Evolutionary conservation across 768 basidiomycete species (phyloP), one percentile per base, ranked within the genome.

Genomic region (Kwoniella shandongensis): DNA sequence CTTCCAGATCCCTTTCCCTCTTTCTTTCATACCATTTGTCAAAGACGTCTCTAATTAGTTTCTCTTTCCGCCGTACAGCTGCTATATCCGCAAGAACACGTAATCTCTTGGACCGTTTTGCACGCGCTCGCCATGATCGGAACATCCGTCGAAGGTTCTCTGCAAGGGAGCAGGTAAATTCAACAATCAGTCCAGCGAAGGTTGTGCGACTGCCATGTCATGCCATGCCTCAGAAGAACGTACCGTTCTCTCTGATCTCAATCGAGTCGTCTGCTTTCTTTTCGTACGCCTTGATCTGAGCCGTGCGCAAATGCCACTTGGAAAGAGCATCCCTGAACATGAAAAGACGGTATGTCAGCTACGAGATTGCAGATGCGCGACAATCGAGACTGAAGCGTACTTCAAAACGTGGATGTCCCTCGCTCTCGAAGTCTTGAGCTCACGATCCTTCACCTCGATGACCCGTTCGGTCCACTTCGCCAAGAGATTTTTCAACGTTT

Each of bases 381-480:
- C 47, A 20, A 26, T 11, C 22, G 8, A 35, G 25, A 8, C 6
- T 32, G 29, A 25, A 22, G 42, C 58, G 42, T 20, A 65, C 61
- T 54, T 38, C 1, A 58, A 39, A 8, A 59, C 18, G 2, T 40
- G 38, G 7, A 27, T 36, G 30, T 62, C 45, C 17, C 66, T 49
- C 27, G 56, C 42, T 62, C 66, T 8, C 53, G 47, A 11, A 57
- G 62, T 30, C 7, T 67, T 63, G 11, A 69, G 45, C 51, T 73
- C 69, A 1, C 66, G 62, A 25, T 67, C 61, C 49, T 73, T 70
- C 44, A 70, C 36, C 15, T 62, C 57, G n/a, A 73, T 53, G 25
- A 73, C 65, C 13, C 63, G 44, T 12, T 46, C 53, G 6, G 72
- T 69, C 72, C 72, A 73, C 15, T 25, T 40, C 1, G 46, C 38